Evolutionary conservation across 2,329 filamentous ascomycete genomes (phyloP), one percentile per base, ranked within the genome.

Genomic region (Phaeosphaeria sp.): DNA sequence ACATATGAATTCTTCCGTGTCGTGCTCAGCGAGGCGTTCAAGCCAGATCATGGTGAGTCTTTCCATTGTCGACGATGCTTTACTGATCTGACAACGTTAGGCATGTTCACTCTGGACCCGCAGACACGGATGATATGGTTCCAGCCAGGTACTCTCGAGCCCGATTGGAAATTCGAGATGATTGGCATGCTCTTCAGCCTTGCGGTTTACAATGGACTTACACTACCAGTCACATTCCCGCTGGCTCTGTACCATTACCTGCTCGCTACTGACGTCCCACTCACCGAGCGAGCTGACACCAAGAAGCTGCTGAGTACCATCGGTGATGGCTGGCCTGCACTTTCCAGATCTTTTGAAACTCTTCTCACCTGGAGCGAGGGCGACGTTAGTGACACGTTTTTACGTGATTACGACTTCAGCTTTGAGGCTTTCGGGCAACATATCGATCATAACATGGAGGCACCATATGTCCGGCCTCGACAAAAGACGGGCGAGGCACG

Each of bases 1-100:
- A 94, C 97, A 68, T 93, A 97, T 74, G 95, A 99, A 63, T 98
- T 97, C 74, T 98, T 99, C 79, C 88, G 92, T 17, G 79, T 97
- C 25, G 88, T 91, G 18, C 88, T 97, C 66, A 87, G 87, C 0
- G 89, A 96, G 70, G 91, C 91, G 3, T 84, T 98, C 46, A 84
- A 92, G 66, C 90, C 92, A 4, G 84, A 88, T 44, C 92, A 91
- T 69, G 93, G 87, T 78, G 80, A 64, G 7, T 9, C 9, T 15
- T 4, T 13, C 4, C 3, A 0, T 42, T 27, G 6, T 27, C 3
- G 7, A 6, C 2, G 7, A 42, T 11, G 13, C 22, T n/a, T 21
- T 13, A 33, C 22, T 15, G 1, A 24, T 22, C 63, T 75, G 42
- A 73, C 15, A 44, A 8, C 5, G 7, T 2, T 27, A 83, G 81